Conservation (phyloP, 331 rosid genomes). For the Rosa hybrid region DNA sequence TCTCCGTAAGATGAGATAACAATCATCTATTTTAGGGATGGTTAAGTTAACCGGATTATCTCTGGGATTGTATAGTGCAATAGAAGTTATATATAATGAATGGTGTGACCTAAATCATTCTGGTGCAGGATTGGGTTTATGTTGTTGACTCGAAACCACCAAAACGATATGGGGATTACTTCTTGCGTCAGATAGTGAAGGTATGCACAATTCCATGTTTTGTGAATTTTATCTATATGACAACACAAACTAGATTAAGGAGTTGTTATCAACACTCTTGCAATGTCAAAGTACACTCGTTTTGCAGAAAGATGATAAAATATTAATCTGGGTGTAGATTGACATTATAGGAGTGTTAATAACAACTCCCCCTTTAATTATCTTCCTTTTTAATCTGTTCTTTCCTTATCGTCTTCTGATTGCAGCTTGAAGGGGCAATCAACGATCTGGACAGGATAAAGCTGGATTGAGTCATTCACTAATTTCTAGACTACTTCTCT, state of each 20-base stretch:
- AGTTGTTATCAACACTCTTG: background rate
- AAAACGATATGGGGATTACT: conserved; percentile 83
- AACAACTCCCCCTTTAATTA: background rate
- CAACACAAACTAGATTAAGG: background rate
- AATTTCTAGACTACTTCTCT: background rate
- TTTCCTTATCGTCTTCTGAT: background rate
- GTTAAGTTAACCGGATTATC: background rate
- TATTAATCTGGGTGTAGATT: background rate
- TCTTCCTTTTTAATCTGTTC: background rate
- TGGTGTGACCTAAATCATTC: conserved; percentile 1
- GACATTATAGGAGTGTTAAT: background rate
- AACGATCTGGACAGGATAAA: conserved; percentile 77
- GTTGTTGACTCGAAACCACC: conserved; percentile 73
- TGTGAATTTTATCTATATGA: background rate
- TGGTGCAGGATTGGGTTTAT: conserved; percentile 66
- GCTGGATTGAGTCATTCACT: conserved; percentile 57
- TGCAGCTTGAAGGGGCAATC: conserved; percentile 88
- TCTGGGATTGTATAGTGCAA: background rate
- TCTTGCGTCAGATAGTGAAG: conserved; percentile 88
- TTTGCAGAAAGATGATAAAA: background rate
- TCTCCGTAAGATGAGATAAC: background rate
- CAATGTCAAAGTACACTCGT: background rate
- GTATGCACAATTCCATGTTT: conserved; percentile 36
- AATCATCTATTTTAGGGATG: background rate
- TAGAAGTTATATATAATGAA: background rate